phyloP scores from a whole-genome alignment of 192 early-diverging fungal species.

The Powellomyces hirtus region DNA sequence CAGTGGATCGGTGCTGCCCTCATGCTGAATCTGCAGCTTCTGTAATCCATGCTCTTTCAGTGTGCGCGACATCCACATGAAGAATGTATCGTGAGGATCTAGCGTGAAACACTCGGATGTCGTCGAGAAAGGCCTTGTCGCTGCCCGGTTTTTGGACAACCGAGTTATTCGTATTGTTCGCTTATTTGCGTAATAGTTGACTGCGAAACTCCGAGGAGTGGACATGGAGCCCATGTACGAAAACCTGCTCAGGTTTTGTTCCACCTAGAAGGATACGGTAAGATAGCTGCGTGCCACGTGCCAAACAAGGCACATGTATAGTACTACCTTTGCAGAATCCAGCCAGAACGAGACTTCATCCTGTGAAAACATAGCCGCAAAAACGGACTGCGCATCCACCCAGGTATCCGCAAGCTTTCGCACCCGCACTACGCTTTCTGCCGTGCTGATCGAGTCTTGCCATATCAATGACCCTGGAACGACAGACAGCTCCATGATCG shows the following conservation, averaged over 20 bases:
- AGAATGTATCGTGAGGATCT: conserved; percentile 29
- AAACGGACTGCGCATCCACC: conserved; percentile 27
- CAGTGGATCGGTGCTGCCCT: neutral
- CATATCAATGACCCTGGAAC: conserved; percentile 24
- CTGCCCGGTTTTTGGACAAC: neutral
- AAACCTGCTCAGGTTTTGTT: conserved; percentile 48
- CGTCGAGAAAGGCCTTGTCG: neutral
- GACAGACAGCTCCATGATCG: conserved; percentile 16
- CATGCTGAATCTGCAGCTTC: neutral
- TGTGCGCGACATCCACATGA: conserved; percentile 24
- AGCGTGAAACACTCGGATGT: neutral
- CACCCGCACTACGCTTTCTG: neutral
- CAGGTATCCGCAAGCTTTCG: conserved; percentile 3
- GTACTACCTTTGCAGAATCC: conserved; percentile 47
- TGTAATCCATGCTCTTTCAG: conserved; percentile 7
- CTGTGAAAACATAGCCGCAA: conserved; percentile 26
- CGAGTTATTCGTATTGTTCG: neutral
- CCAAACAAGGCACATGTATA: conserved; percentile 52
- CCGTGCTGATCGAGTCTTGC: neutral
- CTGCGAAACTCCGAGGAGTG: neutral
- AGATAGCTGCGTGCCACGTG: conserved; percentile 51
- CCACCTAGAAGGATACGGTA: neutral
- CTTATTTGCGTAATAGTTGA: neutral
- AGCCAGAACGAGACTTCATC: conserved; percentile 42
- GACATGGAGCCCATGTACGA: conserved; percentile 61